A percentile compares a stretch with the other conserved stretches of the same genome.
phyloP scores from a whole-genome alignment of 179 eudicot genomes.

The Beta macrorhiza region DNA sequence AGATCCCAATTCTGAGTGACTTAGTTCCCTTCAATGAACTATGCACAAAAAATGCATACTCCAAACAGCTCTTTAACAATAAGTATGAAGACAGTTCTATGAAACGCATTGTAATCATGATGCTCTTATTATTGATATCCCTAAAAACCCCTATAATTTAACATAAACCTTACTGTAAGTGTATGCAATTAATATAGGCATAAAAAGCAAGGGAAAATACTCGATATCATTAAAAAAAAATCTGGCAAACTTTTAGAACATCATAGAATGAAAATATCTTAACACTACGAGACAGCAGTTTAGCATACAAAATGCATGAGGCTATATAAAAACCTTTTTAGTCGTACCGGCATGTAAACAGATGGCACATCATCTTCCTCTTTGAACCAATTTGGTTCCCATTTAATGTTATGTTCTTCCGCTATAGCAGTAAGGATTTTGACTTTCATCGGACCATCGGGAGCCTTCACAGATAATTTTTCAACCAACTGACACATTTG shows the following conservation, averaged over 20 bases:
- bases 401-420: slow-evolving; percentile 70
- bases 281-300: background rate
- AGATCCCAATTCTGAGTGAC: background rate
- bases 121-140: too few relatives aligned
- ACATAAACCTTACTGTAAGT: background rate
- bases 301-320: background rate
- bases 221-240: background rate
- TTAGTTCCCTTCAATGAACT: background rate
- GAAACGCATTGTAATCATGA: background rate
- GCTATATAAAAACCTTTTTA: slow-evolving; percentile 17
- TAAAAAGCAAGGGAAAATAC: background rate
- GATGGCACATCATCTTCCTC: slow-evolving; percentile 51
- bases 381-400: slow-evolving; percentile 73
- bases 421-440: slow-evolving; percentile 83
- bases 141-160: background rate
- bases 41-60: background rate
- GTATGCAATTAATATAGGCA: background rate
- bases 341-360: slow-evolving; percentile 56
- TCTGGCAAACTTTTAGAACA: background rate
- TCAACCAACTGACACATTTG: slow-evolving; percentile 66
- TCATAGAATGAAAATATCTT: background rate
- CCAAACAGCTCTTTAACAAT: background rate
- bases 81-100: background rate
- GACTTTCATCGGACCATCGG: slow-evolving; percentile 77
- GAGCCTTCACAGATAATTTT: slow-evolving; percentile 78